Conservation (phyloP, 495 filamentous ascomycete species). For the Barbatosphaeria neglecta region DNA sequence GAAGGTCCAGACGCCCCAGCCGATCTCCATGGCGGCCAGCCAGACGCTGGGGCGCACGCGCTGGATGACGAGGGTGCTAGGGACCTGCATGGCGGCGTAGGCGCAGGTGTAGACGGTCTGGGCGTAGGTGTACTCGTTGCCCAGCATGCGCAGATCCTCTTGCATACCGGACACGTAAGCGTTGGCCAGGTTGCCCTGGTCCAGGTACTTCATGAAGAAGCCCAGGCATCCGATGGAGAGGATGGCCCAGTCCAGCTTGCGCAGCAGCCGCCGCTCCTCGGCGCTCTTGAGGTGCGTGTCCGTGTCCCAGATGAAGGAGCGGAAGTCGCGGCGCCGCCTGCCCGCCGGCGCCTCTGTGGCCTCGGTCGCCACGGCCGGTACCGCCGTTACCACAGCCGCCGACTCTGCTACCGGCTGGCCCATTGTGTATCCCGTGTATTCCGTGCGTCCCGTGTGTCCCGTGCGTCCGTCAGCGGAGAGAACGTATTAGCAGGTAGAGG, state of each 20-base stretch:
- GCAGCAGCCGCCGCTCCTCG: conserved; percentile 20
- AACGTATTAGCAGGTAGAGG: too few relatives aligned
- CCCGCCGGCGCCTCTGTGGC: neutral
- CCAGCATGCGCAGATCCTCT: conserved; percentile 17
- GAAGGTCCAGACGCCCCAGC: conserved; percentile 48
- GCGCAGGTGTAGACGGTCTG: conserved; percentile 32
- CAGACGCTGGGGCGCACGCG: conserved; percentile 24
- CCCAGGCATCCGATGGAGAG: conserved; percentile 23
- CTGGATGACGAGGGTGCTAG: conserved; percentile 38
- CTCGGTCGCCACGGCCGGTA: neutral
- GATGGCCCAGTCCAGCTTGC: conserved; percentile 24
- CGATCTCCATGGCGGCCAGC: conserved; percentile 42
- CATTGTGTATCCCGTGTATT: neutral
- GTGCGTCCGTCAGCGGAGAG: too few relatives aligned
- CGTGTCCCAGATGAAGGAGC: neutral
- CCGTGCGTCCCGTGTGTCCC: too few relatives aligned
- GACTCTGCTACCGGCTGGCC: neutral
- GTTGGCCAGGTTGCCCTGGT: conserved; percentile 22
- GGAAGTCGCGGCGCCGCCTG: neutral
- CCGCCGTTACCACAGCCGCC: neutral
- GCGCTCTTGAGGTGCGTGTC: conserved; percentile 2
- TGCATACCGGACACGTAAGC: conserved; percentile 24
- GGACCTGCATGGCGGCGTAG: conserved; percentile 35
- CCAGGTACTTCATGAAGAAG: conserved; percentile 25
- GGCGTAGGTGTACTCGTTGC: conserved; percentile 22